These are phyloP conservation scores for Mycena maculata DNA, from an alignment of 768 basidiomycete species.

Conservation along the genomic window DNA sequence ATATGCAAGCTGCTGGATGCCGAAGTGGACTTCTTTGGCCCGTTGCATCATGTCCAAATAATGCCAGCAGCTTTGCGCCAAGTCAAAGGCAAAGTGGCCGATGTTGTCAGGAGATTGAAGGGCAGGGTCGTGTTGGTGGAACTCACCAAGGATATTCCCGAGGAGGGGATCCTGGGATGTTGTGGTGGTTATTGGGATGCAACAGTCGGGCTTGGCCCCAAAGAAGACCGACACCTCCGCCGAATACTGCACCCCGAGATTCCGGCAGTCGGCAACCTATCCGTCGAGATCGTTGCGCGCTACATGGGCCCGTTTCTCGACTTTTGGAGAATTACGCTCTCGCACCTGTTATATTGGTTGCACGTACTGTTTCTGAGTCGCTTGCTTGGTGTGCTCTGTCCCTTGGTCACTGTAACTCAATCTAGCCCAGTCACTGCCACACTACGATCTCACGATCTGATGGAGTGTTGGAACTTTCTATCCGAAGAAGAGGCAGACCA, in stretches of 20 bases:
- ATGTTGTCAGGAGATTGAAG: background rate
- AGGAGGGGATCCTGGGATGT: background rate
- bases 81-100: background rate
- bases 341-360: background rate
- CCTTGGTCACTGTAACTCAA: background rate
- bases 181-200: slow-evolving; percentile 6
- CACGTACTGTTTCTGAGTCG: background rate
- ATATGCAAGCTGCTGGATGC: background rate
- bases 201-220: background rate
- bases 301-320: slow-evolving; percentile 4
- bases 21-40: background rate
- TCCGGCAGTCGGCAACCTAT: background rate
- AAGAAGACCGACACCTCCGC: background rate
- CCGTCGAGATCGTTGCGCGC: background rate
- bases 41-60: background rate
- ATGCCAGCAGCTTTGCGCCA: background rate
- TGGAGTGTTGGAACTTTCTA: background rate
- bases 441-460: background rate
- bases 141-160: background rate
- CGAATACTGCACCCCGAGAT: background rate
- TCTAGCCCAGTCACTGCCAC: background rate
- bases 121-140: background rate
- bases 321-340: background rate
- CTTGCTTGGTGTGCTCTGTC: background rate
- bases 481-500: background rate